These are phyloP conservation scores for Ceratorhiza oryzae-sativae DNA, from an alignment of 1,284 basidiomycete genomes.

Conservation along the genomic window DNA sequence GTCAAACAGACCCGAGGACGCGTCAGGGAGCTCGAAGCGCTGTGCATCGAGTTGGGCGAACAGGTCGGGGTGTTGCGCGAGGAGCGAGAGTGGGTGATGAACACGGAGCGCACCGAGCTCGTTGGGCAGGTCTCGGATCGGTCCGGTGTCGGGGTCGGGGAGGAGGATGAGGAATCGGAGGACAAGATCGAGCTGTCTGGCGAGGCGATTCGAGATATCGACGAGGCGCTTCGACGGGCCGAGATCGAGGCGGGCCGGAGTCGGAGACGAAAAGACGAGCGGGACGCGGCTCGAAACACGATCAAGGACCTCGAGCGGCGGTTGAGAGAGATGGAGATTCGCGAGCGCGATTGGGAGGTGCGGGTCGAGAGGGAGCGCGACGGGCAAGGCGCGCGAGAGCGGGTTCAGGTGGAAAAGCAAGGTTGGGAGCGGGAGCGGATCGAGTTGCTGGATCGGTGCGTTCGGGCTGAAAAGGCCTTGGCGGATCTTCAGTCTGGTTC, in stretches of 20 bases:
- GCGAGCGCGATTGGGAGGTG: conserved; percentile 30
- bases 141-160: conserved; percentile 1
- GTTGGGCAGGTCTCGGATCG: neutral
- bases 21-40: conserved; percentile 18
- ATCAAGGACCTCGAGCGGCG: neutral
- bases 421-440: conserved; percentile 28
- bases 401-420: conserved; percentile 4
- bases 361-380: conserved; percentile 32
- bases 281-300: conserved; percentile 3
- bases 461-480: conserved; percentile 15
- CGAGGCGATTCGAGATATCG: conserved; percentile 22
- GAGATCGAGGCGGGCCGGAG: conserved; percentile 26
- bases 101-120: neutral
- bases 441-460: conserved; percentile 28
- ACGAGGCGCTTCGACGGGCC: neutral
- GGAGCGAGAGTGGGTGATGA: neutral
- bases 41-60: conserved; percentile 17
- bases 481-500: neutral
- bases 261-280: conserved; percentile 17
- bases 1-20: conserved; percentile 15
- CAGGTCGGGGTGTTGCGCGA: conserved; percentile 19
- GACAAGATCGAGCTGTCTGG: neutral
- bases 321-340: conserved; percentile 9
- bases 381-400: conserved; percentile 22
- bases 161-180: no score